A percentile compares a stretch with the other conserved stretches of the same genome.
These are phyloP conservation scores for Ascomycota sp. DNA, from an alignment of 2,329 filamentous ascomycete genomes.

Conservation along the genomic window DNA sequence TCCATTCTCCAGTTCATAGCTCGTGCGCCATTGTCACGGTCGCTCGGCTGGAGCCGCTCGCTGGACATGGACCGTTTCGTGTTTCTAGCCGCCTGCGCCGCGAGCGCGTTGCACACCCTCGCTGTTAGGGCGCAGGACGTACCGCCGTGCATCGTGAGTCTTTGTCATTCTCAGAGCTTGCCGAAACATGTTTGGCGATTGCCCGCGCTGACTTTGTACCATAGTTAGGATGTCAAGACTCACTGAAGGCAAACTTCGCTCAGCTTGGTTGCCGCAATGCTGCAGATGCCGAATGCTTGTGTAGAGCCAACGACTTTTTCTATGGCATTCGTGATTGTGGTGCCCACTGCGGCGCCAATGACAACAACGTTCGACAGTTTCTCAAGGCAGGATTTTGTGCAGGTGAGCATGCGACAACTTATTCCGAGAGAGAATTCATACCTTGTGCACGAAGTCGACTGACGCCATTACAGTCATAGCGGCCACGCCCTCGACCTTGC, in stretches of 20 bases:
- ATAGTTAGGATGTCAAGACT: constrained; percentile 6
- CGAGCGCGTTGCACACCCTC: constrained; percentile 8
- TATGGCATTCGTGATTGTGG: constrained; percentile 17
- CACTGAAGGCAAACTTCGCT: constrained; percentile 5
- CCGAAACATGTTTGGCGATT: too few species aligned
- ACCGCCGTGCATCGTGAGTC: constrained; percentile 13
- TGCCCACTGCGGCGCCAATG: constrained; percentile 9
- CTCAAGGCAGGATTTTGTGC: constrained; percentile 7
- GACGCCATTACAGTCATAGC: too few species aligned
- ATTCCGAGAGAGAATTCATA: too few species aligned
- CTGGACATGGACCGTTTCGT: constrained; percentile 10
- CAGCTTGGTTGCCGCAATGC: constrained; percentile 9
- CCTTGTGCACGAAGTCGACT: too few species aligned
- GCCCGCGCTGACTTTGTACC: not conserved
- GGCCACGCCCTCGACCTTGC: not conserved
- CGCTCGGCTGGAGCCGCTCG: not conserved
- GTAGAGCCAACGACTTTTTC: constrained; percentile 8
- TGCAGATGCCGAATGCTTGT: constrained; percentile 18
- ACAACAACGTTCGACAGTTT: constrained; percentile 10
- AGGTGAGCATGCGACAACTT: too few species aligned
- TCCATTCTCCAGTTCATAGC: too few species aligned
- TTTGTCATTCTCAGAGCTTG: too few species aligned
- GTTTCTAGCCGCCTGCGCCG: constrained; percentile 8
- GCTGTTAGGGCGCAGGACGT: constrained; percentile 7
- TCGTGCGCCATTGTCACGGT: not conserved